phyloP scores from a whole-genome alignment of 2,329 filamentous ascomycete species.

The Pseudogymnoascus sp. region DNA sequence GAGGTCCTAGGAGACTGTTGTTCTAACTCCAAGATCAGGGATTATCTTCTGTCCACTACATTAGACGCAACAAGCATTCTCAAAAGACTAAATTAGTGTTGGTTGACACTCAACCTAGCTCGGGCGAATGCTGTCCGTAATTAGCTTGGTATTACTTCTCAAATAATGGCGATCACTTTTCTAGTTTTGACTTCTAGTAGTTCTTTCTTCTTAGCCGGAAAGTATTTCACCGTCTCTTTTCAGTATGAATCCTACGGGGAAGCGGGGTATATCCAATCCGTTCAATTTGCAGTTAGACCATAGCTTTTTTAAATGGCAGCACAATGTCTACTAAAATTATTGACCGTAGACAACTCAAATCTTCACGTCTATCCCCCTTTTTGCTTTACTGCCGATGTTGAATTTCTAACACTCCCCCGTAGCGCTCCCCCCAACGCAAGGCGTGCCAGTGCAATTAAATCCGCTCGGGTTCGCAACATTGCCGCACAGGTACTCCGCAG shows the following conservation, averaged over 20 bases:
- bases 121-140: neutral
- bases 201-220: neutral
- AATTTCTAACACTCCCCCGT: conserved; percentile 10
- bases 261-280: neutral
- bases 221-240: neutral
- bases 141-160: neutral
- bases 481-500: conserved; percentile 23
- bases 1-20: neutral
- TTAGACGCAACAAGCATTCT: neutral
- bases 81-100: neutral
- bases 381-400: neutral
- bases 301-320: neutral
- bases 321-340: neutral
- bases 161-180: neutral
- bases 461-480: conserved; percentile 21
- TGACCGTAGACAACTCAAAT: neutral
- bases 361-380: neutral
- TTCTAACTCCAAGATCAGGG: neutral
- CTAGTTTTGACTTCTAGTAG: neutral
- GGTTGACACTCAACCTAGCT: neutral
- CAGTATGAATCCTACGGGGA: neutral
- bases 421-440: neutral
- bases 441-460: conserved; percentile 24
- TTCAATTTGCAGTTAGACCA: neutral
- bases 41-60: neutral